Conservation (phyloP, 2,329 filamentous ascomycete species). For the Calycina herbarum region DNA sequence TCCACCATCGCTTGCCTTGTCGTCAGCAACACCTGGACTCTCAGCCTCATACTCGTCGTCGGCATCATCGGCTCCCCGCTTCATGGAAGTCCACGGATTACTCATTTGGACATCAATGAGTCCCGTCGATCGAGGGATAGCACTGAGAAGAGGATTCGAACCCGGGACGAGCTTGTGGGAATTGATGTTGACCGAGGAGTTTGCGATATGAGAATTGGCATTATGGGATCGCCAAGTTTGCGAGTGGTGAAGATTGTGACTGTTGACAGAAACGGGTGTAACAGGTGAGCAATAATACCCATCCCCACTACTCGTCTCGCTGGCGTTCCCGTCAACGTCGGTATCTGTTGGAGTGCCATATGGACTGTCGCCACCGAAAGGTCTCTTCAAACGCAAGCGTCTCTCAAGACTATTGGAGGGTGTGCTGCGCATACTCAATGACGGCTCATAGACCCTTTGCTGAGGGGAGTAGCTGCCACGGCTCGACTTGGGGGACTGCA, state of each 20-base stretch:
- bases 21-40: slow-evolving; percentile 25
- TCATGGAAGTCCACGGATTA: slow-evolving; percentile 15
- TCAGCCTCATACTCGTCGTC: slow-evolving; percentile 33
- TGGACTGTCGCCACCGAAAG: slow-evolving; percentile 40
- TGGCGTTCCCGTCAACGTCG: slow-evolving; percentile 40
- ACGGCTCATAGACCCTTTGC: slow-evolving; percentile 27
- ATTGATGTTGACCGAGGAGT: slow-evolving; percentile 28
- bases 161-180: slow-evolving; percentile 14
- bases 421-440: slow-evolving; percentile 20
- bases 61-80: slow-evolving; percentile 28
- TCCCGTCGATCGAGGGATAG: slow-evolving; percentile 43
- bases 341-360: slow-evolving; percentile 42
- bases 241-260: slow-evolving; percentile 14
- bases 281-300: slow-evolving; percentile 32
- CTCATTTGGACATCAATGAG: slow-evolving; percentile 21
- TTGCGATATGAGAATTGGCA: slow-evolving; percentile 23
- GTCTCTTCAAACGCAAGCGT: slow-evolving; percentile 38
- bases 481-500: slow-evolving; percentile 23
- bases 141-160: slow-evolving; percentile 46
- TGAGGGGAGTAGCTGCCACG: slow-evolving; percentile 35
- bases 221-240: slow-evolving; percentile 38
- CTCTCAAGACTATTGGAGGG: slow-evolving; percentile 26
- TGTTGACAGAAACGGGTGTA: slow-evolving; percentile 24
- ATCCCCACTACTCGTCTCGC: slow-evolving; percentile 30
- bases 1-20: slow-evolving; percentile 20